Percentiles rank a stretch among this genome's conserved stretches.
Evolutionary conservation across 805 yeast genomes (phyloP).

Genomic region (Candida germanica): DNA sequence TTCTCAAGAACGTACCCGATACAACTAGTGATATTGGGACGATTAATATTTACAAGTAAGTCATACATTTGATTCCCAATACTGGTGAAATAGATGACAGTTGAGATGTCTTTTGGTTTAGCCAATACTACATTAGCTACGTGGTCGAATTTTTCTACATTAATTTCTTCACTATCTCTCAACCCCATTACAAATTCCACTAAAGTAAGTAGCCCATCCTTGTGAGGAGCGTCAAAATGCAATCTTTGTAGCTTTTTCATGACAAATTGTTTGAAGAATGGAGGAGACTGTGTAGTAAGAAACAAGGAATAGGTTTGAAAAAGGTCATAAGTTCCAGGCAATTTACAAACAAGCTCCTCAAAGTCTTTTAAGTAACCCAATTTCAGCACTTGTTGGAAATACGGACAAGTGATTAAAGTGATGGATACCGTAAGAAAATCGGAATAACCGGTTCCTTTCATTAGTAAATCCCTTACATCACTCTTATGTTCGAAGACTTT

Average conservation of each 20-base stretch:
- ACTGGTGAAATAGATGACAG: conserved; percentile 50
- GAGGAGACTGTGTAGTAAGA: conserved; percentile 46
- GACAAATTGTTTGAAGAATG: conserved; percentile 46
- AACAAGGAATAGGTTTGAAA: conserved; percentile 59
- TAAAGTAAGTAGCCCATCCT: conserved; percentile 69
- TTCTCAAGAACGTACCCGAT: conserved; percentile 52
- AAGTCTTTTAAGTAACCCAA: conserved; percentile 13
- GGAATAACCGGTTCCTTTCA: conserved; percentile 65
- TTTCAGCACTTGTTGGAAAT: conserved; percentile 16
- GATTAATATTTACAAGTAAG: conserved; percentile 54
- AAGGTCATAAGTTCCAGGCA: conserved; percentile 66
- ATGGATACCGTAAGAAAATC: conserved; percentile 54
- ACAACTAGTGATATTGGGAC: conserved; percentile 58
- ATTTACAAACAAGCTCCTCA: conserved; percentile 31
- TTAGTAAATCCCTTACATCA: conserved; percentile 50
- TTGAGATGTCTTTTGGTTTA: conserved; percentile 52
- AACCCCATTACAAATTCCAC: conserved; percentile 77
- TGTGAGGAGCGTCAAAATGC: conserved; percentile 48
- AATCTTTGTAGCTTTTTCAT: conserved; percentile 50
- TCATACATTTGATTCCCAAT: conserved; percentile 64
- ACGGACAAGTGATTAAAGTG: conserved; percentile 38
- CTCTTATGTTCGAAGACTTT: conserved; percentile 37
- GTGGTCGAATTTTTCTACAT: conserved; percentile 61
- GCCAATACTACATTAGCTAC: conserved; percentile 63
- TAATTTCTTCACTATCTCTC: conserved; percentile 68